phyloP scores from a whole-genome alignment of 1,284 basidiomycete genomes.

The Rhodotorula glutinis region DNA sequence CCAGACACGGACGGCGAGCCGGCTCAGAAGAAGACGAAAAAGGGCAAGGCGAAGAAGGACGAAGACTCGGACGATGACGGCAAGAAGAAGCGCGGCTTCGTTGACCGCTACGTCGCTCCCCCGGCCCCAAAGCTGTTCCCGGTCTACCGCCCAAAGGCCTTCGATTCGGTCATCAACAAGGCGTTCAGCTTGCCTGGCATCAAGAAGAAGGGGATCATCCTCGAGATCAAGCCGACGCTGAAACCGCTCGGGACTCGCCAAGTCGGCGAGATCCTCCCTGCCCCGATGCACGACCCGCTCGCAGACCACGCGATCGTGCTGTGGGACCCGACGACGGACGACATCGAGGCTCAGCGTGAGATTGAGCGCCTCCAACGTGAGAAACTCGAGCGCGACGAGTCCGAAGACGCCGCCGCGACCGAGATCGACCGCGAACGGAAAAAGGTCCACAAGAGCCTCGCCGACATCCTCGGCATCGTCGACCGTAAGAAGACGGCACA shows the following conservation, averaged over 20 bases:
- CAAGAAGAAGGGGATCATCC: conserved; percentile 67
- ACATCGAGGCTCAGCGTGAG: conserved; percentile 64
- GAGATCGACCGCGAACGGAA: conserved; percentile 49
- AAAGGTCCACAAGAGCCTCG: conserved; percentile 74
- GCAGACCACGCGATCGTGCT: conserved; percentile 95
- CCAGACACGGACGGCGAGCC: background rate
- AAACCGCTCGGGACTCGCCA: conserved; percentile 82
- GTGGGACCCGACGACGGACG: conserved; percentile 94
- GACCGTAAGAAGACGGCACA: conserved; percentile 60
- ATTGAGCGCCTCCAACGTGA: conserved; percentile 17
- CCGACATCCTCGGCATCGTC: conserved; percentile 68
- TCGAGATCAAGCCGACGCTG: conserved; percentile 65
- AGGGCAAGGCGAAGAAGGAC: conserved; percentile 50
- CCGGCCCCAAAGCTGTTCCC: conserved; percentile 57
- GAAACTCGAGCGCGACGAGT: conserved; percentile 56
- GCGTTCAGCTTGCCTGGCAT: conserved; percentile 84
- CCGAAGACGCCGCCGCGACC: conserved; percentile 61
- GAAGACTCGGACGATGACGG: conserved; percentile 51
- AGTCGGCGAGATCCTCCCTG: conserved; percentile 74
- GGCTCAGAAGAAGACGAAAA: conserved; percentile 48
- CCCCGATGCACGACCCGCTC: conserved; percentile 95
- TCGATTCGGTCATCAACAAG: conserved; percentile 57
- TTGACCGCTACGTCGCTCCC: conserved; percentile 37
- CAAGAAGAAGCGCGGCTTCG: conserved; percentile 58
- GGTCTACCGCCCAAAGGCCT: conserved; percentile 77